Evolutionary conservation across 2,329 filamentous ascomycete species (phyloP).

Genomic region (Alternaria gansuensis): DNA sequence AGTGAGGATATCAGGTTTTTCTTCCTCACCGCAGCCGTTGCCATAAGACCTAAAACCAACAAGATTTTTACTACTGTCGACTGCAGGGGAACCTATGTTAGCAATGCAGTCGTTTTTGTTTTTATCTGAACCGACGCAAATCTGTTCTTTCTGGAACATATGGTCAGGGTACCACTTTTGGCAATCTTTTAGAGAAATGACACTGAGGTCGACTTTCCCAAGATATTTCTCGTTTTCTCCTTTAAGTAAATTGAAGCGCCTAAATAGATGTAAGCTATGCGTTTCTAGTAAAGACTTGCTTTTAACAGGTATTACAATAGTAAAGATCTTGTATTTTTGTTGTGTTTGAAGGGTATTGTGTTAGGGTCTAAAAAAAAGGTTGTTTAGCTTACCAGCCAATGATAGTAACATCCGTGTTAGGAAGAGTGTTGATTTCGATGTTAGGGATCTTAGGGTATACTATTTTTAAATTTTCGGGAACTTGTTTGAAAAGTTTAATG

Average conservation of each 20-base stretch:
- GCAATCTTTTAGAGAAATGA: slow-evolving; percentile 38
- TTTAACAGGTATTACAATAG: neutral
- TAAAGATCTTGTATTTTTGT: neutral
- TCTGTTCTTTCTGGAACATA: slow-evolving; percentile 36
- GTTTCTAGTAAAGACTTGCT: neutral
- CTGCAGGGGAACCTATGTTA: slow-evolving; percentile 41
- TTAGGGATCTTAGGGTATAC: slow-evolving; percentile 34
- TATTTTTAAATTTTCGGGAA: slow-evolving; percentile 37
- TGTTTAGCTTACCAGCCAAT: slow-evolving; percentile 31
- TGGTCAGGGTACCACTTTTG: slow-evolving; percentile 28
- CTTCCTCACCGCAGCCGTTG: slow-evolving; percentile 33
- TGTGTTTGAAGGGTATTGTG: too few relatives aligned
- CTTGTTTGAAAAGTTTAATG: too few relatives aligned
- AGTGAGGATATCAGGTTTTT: slow-evolving; percentile 40
- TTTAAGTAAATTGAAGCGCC: neutral
- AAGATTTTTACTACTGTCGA: slow-evolving; percentile 21
- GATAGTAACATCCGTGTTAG: slow-evolving; percentile 30
- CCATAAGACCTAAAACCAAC: slow-evolving; percentile 20
- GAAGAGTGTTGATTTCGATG: slow-evolving; percentile 34
- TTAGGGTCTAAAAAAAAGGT: too few relatives aligned
- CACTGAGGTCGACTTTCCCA: slow-evolving; percentile 41
- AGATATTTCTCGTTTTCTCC: too few relatives aligned
- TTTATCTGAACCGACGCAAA: slow-evolving; percentile 34
- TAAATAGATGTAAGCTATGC: neutral
- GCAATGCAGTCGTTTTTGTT: slow-evolving; percentile 43